Conservation (phyloP, 2,329 filamentous ascomycete genomes). For the Paecilomyces formosus region DNA sequence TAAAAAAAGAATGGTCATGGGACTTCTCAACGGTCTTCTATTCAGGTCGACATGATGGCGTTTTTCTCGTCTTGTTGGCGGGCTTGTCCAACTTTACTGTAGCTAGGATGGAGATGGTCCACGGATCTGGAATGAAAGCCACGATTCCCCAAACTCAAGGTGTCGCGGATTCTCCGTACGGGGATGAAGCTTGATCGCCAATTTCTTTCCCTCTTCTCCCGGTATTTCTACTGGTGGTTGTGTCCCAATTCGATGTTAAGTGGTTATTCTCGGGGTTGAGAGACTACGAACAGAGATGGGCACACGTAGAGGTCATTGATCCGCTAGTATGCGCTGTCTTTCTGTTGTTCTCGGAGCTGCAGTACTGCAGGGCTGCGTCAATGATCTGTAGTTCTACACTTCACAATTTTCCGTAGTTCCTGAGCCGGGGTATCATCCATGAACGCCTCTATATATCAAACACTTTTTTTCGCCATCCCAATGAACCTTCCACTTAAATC, state of each 20-base stretch:
- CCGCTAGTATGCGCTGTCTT: background rate
- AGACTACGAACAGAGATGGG: background rate
- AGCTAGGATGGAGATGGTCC: conserved; percentile 19
- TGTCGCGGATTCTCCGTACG: conserved; percentile 76
- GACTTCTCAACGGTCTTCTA: background rate
- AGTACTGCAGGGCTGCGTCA: background rate
- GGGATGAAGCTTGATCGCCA: conserved; percentile 94
- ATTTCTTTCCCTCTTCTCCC: conserved; percentile 31
- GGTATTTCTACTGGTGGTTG: background rate
- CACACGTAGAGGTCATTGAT: background rate
- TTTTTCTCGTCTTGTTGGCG: conserved; percentile 22
- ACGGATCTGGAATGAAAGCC: conserved; percentile 32
- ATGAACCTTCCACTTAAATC: conserved; percentile 27
- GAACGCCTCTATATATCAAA: conserved; percentile 12
- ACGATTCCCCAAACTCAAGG: conserved; percentile 52
- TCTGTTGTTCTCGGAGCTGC: background rate
- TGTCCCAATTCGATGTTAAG: background rate
- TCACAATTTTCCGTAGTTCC: conserved; percentile 14
- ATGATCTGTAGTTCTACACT: background rate
- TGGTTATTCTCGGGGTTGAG: background rate
- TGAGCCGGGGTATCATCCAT: conserved; percentile 8
- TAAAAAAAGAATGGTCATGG: conserved; percentile 7
- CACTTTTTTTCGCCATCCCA: conserved; percentile 11
- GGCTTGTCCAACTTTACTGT: conserved; percentile 18
- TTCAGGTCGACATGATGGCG: conserved; percentile 1